Conservation (phyloP, 371 early-diverging fungal species). For the Ordospora colligata region DNA sequence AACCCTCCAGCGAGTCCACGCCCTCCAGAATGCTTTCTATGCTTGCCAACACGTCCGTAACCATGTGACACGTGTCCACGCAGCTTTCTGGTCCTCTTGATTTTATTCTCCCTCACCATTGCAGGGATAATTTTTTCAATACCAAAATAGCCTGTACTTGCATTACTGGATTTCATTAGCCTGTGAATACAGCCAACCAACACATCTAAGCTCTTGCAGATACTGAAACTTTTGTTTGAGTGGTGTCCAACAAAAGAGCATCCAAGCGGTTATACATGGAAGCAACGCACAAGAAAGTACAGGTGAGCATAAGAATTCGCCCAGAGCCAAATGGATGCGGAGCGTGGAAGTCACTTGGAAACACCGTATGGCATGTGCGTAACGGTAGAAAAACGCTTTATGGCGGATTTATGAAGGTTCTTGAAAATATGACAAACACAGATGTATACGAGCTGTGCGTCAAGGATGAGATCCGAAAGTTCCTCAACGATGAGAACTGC, state of each 20-base stretch:
- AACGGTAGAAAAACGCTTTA: neutral
- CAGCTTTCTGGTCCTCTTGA: slow-evolving; percentile 57
- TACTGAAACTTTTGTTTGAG: slow-evolving; percentile 9
- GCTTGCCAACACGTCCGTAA: slow-evolving; percentile 72
- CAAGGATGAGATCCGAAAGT: slow-evolving; percentile 2
- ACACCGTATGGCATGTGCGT: neutral
- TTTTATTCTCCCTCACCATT: slow-evolving; percentile 41
- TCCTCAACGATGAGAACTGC: slow-evolving; percentile 16
- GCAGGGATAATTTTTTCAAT: slow-evolving; percentile 43
- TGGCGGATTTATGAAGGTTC: slow-evolving; percentile 1
- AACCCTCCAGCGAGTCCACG: slow-evolving; percentile 97
- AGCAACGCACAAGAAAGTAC: neutral
- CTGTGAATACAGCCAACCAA: too few relatives aligned
- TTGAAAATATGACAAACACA: neutral
- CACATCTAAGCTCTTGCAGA: neutral
- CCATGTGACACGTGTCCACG: slow-evolving; percentile 62
- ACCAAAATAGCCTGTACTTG: neutral
- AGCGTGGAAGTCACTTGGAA: neutral
- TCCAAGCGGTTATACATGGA: neutral
- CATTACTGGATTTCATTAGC: too few relatives aligned
- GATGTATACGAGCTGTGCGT: slow-evolving; percentile 26
- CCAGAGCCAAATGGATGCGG: neutral
- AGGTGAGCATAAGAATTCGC: slow-evolving; percentile 12
- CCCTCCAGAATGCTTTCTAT: slow-evolving; percentile 99
- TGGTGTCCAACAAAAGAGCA: neutral